Base-by-base conservation (phyloP, 805 yeast genomes). In the Kluyveromyces aestuarii region DNA sequence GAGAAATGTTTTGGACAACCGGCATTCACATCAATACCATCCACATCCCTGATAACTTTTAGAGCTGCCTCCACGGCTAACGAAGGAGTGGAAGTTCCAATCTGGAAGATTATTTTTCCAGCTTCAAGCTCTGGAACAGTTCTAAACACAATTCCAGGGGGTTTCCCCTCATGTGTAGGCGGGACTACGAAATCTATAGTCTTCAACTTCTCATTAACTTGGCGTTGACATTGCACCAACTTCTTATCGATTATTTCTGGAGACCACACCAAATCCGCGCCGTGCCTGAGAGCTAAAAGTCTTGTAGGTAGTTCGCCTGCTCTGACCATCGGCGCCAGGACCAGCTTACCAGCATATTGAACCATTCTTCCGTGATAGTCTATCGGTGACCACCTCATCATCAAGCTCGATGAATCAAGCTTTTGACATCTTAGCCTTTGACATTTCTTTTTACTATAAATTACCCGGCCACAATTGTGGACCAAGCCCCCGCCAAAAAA, bases 1-100 rank as follows among this genome's bases (percentile, higher is more conserved):
- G 95, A 85, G 60, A 93, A 93, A 56, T 89, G 97, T 63, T 91
- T 93, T 2, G 99, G 99, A 68, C 99, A 93, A 6, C 99, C 99
- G 27, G 96, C 88, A 64, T 93, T 93, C 50, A 93, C 75, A 63
- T 93, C 99, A 6, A 93, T 84, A 8, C 95, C 98, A 53, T 80
- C 89, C 2, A 93, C 98, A 64, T 93, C 98, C 1, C 72, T 61
- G 8, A 90, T 87, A 2, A 93, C 86, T 40, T 82, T 73, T 47
- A 76, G 69, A 0, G 96, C 97, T 1, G 97, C 99, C 52, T 83
- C 71, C 1, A 89, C 96, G 0, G 99, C 99, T 18, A 89, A 67
- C 0, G 80, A 83, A 0, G 98, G 81, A 52, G 81, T 76, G 0
- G 96, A 75, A 0, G 96, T 83, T 14, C 99, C 99, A 71, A 93